Evolutionary conservation across 2,329 filamentous ascomycete genomes (phyloP).

Genomic region (Trichoderma citrinoviride): DNA sequence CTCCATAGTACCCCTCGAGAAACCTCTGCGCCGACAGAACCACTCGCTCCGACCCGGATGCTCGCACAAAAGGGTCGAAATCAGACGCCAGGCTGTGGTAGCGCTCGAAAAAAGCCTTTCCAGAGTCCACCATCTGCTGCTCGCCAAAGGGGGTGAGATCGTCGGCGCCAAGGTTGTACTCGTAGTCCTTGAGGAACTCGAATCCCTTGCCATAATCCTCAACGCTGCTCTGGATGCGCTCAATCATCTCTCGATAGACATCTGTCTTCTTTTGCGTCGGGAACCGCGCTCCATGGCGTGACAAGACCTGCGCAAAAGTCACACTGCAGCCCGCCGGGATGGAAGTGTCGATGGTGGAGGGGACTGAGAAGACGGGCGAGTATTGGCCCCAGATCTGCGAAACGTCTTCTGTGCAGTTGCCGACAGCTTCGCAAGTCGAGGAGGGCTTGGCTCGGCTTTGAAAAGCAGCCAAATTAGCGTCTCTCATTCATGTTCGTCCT

Average conservation of each 20-base stretch:
- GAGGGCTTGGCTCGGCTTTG: not conserved
- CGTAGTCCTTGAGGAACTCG: constrained; percentile 68
- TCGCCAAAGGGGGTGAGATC: constrained; percentile 66
- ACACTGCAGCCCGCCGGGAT: constrained; percentile 68
- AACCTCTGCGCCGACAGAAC: constrained; percentile 73
- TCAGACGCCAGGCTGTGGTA: constrained; percentile 62
- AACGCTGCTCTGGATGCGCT: constrained; percentile 58
- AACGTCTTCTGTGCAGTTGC: constrained; percentile 54
- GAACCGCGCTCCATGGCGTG: constrained; percentile 80
- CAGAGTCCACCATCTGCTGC: constrained; percentile 69
- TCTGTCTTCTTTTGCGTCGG: constrained; percentile 68
- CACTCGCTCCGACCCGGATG: constrained; percentile 67
- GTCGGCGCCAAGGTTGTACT: constrained; percentile 68
- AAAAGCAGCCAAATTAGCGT: not conserved
- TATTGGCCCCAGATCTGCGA: constrained; percentile 83
- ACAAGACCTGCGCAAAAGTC: constrained; percentile 78
- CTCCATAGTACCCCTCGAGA: constrained; percentile 66
- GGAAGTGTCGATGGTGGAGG: constrained; percentile 59
- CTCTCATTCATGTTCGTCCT: not conserved
- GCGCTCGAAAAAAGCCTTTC: constrained; percentile 69
- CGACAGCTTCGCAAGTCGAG: constrained; percentile 29
- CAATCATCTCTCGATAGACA: constrained; percentile 62
- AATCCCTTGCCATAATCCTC: constrained; percentile 61
- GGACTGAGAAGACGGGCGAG: constrained; percentile 76
- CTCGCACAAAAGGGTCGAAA: constrained; percentile 67